These are phyloP conservation scores for Pyronema domesticum DNA, from an alignment of 495 filamentous ascomycete species.

Conservation along the genomic window DNA sequence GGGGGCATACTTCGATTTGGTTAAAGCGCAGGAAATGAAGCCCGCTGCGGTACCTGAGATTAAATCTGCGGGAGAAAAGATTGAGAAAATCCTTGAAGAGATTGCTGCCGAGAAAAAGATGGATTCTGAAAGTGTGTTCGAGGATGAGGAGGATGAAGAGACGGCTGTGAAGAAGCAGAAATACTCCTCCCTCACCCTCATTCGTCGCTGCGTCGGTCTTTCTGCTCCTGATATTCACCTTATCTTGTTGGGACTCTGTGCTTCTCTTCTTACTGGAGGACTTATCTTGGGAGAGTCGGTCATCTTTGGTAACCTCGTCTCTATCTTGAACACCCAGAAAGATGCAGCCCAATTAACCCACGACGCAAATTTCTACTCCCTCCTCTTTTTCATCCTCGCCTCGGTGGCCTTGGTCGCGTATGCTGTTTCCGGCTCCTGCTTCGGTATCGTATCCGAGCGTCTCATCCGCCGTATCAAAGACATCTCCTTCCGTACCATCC, in stretches of 20 bases:
- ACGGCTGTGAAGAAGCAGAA: neutral
- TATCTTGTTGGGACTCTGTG: constrained; percentile 9
- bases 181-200: neutral
- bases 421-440: constrained; percentile 29
- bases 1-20: constrained; percentile 33
- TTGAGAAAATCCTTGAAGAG: neutral
- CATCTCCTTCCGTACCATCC: constrained; percentile 31
- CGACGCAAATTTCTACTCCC: constrained; percentile 30
- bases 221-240: neutral
- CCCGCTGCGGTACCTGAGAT: no score
- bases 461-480: constrained; percentile 29
- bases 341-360: constrained; percentile 13
- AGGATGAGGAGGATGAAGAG: neutral
- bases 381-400: constrained; percentile 38
- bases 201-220: neutral
- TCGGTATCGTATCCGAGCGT: constrained; percentile 34
- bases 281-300: constrained; percentile 32
- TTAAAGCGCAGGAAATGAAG: constrained; percentile 21
- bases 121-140: neutral
- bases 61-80: no score
- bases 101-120: neutral
- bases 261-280: constrained; percentile 29
- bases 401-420: constrained; percentile 32
- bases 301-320: constrained; percentile 36
- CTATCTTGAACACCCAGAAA: constrained; percentile 22